These are phyloP conservation scores for Leucoagaricus sp. DNA, from an alignment of 1,284 basidiomycete genomes.

Conservation along the genomic window DNA sequence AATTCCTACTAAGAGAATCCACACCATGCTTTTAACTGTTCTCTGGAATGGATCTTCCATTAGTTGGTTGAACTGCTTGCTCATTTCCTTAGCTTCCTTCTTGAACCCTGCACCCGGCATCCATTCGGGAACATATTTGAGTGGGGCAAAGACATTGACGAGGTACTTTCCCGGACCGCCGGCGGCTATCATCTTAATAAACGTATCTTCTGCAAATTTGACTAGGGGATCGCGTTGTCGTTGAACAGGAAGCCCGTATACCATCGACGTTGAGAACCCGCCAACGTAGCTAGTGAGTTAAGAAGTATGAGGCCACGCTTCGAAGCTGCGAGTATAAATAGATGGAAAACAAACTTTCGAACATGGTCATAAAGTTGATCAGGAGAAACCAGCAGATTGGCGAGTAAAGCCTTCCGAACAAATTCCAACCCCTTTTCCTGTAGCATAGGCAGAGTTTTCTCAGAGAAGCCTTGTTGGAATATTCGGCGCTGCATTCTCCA, in stretches of 20 bases:
- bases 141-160: background rate
- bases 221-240: conserved; percentile 1
- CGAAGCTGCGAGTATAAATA: background rate
- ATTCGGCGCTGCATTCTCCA: conserved; percentile 5
- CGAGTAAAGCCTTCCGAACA: background rate
- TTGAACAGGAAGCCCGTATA: conserved; percentile 2
- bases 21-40: background rate
- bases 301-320: background rate
- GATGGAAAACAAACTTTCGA: background rate
- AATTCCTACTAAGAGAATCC: background rate
- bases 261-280: conserved; percentile 1
- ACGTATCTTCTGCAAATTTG: background rate
- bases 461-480: conserved; percentile 11
- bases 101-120: conserved; percentile 15
- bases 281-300: conserved; percentile 11
- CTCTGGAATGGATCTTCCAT: background rate
- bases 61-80: background rate
- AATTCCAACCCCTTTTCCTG: background rate
- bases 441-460: background rate
- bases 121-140: conserved; percentile 15
- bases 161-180: background rate
- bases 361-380: background rate
- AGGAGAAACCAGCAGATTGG: background rate
- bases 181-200: background rate
- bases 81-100: background rate